Evolutionary conservation across 352 stramenopile species (phyloP), one percentile per base, ranked within the genome.

Genomic region (Hyaloperonospora brassicae): DNA sequence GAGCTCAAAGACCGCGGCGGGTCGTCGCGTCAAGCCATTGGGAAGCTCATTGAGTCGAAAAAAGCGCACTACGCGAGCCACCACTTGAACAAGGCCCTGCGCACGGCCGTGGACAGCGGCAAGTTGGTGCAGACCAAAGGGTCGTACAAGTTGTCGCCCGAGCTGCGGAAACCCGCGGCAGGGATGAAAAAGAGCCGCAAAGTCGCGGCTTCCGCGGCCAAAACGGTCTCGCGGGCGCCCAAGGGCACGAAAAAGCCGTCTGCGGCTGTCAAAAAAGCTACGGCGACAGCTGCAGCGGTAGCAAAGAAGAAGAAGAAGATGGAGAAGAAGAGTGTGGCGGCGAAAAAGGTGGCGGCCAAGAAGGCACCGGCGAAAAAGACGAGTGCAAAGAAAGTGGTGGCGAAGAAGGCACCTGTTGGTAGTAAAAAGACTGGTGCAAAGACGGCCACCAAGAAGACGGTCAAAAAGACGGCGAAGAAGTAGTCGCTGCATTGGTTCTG

Each of bases 1-100:
- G 76, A 79, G 59, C 81, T 97, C 14, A 97, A 97, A 70, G 89
- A 97, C 66, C 92, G 89, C 64, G 96, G 75, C 47, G 92, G 92
- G 43, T 97, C 88, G 43, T 97, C 88, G 21, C 77, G 84, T 22
- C 76, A 93, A 61, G 89, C 90, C 6, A 97, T 98, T 47, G 81
- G 72, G 58, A 97, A 97, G 72, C 79, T 81, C 44, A 86, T 97
- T 46, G 72, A 84, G 74, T 65, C 61, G 44, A 88, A 94, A 66
- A 92, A 92, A 66, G 61, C 57, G 52, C 94, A 91, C 70, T 93
- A 85, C 51, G 63, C 66, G 46, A 78, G 66, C 60, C 85, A 93
- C 71, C 80, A 87, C 48, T 57, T 96, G 57, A 95, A 91, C 72
- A 88, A 93, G 62, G 86, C 88, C 0, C 76, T 98, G 22, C 91